Conservation (phyloP, 208 protist genomes). For the Leishmania turanica region DNA sequence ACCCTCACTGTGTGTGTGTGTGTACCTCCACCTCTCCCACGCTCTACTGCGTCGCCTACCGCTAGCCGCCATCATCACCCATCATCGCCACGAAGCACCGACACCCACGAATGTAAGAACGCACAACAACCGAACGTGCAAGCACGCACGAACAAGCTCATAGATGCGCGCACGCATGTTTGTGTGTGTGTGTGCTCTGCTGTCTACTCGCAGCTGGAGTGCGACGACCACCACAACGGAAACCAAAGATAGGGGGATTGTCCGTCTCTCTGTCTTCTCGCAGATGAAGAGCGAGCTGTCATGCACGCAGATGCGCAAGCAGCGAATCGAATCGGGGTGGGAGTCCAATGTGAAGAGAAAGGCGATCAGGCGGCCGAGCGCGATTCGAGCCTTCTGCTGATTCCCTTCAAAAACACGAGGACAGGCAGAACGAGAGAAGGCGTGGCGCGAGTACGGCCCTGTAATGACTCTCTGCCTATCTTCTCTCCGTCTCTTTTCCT, state of each 20-base stretch:
- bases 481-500: neutral
- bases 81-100: neutral
- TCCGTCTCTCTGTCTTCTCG: too few relatives aligned
- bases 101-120: neutral
- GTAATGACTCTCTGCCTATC: neutral
- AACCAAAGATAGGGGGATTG: too few relatives aligned
- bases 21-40: neutral
- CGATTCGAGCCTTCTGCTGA: too few relatives aligned
- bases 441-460: too few relatives aligned
- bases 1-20: neutral
- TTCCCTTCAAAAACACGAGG: neutral
- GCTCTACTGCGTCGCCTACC: neutral
- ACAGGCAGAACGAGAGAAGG: neutral
- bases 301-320: too few relatives aligned
- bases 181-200: constrained; percentile 13
- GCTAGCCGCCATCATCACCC: too few relatives aligned
- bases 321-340: too few relatives aligned
- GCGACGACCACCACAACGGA: neutral
- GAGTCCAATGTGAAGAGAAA: too few relatives aligned
- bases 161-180: constrained; percentile 8
- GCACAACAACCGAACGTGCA: neutral
- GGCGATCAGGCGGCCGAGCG: too few relatives aligned
- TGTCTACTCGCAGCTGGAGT: neutral
- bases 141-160: neutral
- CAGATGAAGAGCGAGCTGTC: too few relatives aligned